Evolutionary conservation across 2,329 filamentous ascomycete species (phyloP), one percentile per base, ranked within the genome.

Genomic region (Fusarium papillatum): DNA sequence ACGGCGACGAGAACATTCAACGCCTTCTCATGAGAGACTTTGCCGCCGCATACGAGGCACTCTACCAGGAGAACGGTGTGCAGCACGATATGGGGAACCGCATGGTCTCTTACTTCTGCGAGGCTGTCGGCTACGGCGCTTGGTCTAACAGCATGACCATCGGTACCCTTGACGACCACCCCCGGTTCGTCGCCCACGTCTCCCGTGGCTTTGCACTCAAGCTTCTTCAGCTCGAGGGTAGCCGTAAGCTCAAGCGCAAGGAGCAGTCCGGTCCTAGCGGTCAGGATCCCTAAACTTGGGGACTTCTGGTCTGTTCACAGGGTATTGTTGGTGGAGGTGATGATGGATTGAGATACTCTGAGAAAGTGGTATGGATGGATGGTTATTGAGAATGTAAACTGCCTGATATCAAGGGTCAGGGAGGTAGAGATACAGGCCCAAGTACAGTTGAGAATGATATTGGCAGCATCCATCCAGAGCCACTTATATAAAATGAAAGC

Each of bases 41-140:
- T 75, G 83, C 82, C 10, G 81, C 84, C 34, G 83, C 76, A 9
- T 84, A 80, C 66, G 83, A 84, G 70, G 81, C 81, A 1, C 72
- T 84, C 19, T 69, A 77, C 53, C 60, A 68, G 31, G 71, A 64
- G 4, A 76, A 83, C 22, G n/a, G 41, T 7, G 34, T 36, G 2
- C 82, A 83, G 70, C 64, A 43, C 38, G 72, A 71, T 7, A 71
- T 84, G 11, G 77, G 66, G 4, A 57, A 68, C 7, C 64, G 48
- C 13, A 77, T 84, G 59, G 73, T 84, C n/a, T 70, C 75, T 11
- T 83, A 83, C 61, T 84, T 84, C 64, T 81, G 79, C 64, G 82
- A 81, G 53, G 81, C 81, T 8, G 74, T 84, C 43, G 78, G 74
- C 59, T 83, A 79, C 70, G 59, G 61, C 0, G 73, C 76, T 7